Percentiles rank a stretch among this genome's conserved stretches.
These are phyloP conservation scores for Hydnomerulius pinastri DNA, from an alignment of 768 basidiomycete genomes.

Conservation along the genomic window DNA sequence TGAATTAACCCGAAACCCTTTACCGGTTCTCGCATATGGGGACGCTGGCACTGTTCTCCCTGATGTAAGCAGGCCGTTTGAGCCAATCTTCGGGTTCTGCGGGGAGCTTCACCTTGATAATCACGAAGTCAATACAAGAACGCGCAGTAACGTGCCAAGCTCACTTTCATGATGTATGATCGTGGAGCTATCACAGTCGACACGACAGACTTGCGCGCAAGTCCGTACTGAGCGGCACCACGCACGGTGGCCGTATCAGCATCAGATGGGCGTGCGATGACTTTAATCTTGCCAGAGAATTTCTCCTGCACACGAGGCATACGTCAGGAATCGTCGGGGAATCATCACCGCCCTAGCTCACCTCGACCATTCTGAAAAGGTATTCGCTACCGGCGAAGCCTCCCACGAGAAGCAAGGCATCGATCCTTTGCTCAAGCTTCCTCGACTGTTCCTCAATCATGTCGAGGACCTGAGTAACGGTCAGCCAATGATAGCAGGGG, in stretches of 20 bases:
- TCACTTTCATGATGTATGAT: slow-evolving; percentile 85
- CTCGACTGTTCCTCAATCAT: slow-evolving; percentile 77
- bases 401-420: slow-evolving; percentile 87
- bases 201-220: slow-evolving; percentile 73
- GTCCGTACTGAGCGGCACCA: slow-evolving; percentile 86
- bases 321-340: slow-evolving; percentile 9
- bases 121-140: neutral
- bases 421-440: slow-evolving; percentile 67
- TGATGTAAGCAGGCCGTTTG: slow-evolving; percentile 85
- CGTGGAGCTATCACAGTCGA: slow-evolving; percentile 81
- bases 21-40: slow-evolving; percentile 85
- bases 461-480: slow-evolving; percentile 59
- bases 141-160: slow-evolving; percentile 13
- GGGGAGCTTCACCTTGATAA: slow-evolving; percentile 75
- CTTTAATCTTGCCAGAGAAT: slow-evolving; percentile 64
- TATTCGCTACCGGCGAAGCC: slow-evolving; percentile 89
- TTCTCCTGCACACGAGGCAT: slow-evolving; percentile 49
- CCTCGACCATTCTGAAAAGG: slow-evolving; percentile 77
- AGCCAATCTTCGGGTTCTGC: slow-evolving; percentile 83
- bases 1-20: slow-evolving; percentile 13
- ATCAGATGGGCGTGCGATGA: slow-evolving; percentile 83
- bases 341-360: slow-evolving; percentile 31
- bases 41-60: slow-evolving; percentile 71
- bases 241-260: slow-evolving; percentile 87
- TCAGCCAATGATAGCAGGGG: slow-evolving; percentile 8